Percentiles rank a stretch among this genome's conserved stretches.
These are phyloP conservation scores for Dactylellina cionopaga DNA, from an alignment of 2,329 filamentous ascomycete genomes.

Conservation along the genomic window DNA sequence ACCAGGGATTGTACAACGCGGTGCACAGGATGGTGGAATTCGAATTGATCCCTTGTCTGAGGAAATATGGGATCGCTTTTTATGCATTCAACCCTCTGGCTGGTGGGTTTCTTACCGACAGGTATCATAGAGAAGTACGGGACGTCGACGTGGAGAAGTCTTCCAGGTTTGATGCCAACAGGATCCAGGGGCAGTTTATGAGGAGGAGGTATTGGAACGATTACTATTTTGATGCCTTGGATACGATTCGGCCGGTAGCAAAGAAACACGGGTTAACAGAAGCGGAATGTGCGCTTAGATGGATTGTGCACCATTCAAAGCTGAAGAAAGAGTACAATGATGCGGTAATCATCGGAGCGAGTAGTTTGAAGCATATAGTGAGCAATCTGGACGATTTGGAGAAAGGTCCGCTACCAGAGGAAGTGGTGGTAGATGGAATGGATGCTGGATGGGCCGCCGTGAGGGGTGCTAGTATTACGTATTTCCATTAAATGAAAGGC, in stretches of 20 bases:
- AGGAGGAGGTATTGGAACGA: constrained; percentile 78
- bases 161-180: constrained; percentile 63
- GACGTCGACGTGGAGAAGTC: constrained; percentile 7
- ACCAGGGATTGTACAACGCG: constrained; percentile 87
- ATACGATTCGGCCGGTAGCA: constrained; percentile 73
- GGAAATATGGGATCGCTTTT: constrained; percentile 79
- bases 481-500: constrained; percentile 46
- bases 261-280: constrained; percentile 74
- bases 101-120: constrained; percentile 81
- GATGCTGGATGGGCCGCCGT: constrained; percentile 82
- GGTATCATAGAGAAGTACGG: constrained; percentile 70
- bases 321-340: constrained; percentile 65
- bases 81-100: constrained; percentile 85
- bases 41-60: constrained; percentile 78
- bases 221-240: constrained; percentile 72
- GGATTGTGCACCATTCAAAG: constrained; percentile 75
- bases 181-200: constrained; percentile 73
- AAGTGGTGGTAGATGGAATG: constrained; percentile 78
- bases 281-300: constrained; percentile 78
- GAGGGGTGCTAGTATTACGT: constrained; percentile 53
- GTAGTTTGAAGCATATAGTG: constrained; percentile 68
- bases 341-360: constrained; percentile 71
- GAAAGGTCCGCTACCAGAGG: constrained; percentile 78
- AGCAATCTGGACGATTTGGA: constrained; percentile 69
- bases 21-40: constrained; percentile 79